Conservation (phyloP, 75 land plant species). For the Ceratopteris richardii region DNA sequence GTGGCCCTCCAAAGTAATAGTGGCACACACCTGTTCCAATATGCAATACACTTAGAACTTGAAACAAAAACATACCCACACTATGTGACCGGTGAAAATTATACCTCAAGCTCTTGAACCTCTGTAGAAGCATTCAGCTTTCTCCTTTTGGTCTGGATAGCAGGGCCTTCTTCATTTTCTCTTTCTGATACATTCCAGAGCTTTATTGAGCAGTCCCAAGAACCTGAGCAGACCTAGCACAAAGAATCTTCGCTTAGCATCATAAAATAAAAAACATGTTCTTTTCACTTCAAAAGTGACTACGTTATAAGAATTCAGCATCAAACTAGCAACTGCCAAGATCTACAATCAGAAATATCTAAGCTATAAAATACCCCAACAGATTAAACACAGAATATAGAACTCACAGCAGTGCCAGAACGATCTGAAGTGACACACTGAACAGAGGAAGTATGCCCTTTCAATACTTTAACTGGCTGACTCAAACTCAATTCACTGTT, state of each 20-base stretch:
- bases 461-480: slow-evolving; percentile 40
- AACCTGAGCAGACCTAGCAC: slow-evolving; percentile 81
- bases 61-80: neutral
- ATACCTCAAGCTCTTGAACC: neutral
- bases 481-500: no score
- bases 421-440: slow-evolving; percentile 57
- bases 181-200: slow-evolving; percentile 53
- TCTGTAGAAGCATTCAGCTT: slow-evolving; percentile 18
- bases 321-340: no score
- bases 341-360: no score
- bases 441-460: slow-evolving; percentile 65
- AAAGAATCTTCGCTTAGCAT: neutral
- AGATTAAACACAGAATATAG: no score
- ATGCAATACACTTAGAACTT: neutral
- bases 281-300: no score
- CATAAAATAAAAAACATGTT: neutral
- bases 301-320: no score
- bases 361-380: no score
- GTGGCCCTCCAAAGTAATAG: slow-evolving; percentile 63
- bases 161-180: slow-evolving; percentile 32
- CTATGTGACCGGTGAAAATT: neutral
- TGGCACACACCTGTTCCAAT: slow-evolving; percentile 42
- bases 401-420: slow-evolving; percentile 48
- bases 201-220: slow-evolving; percentile 82
- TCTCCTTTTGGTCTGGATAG: slow-evolving; percentile 48